These are phyloP conservation scores for Karstenula rhodostoma DNA, from an alignment of 2,329 filamentous ascomycete species.

Conservation along the genomic window DNA sequence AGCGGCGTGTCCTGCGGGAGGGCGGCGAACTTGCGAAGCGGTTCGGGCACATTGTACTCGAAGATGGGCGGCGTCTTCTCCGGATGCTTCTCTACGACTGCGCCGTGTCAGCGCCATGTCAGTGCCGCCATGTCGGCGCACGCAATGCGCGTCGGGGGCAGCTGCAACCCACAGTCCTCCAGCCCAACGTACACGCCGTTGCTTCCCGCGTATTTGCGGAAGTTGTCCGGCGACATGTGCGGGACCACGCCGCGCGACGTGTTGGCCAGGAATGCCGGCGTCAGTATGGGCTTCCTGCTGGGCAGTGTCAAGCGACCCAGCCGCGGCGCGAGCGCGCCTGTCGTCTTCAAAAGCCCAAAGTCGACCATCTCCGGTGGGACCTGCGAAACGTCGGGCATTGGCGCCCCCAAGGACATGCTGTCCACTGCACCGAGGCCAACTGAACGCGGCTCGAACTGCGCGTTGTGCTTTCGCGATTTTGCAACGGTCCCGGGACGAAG, in stretches of 20 bases:
- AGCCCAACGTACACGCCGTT: conserved; percentile 79
- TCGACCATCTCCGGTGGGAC: conserved; percentile 53
- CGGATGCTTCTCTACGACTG: conserved; percentile 70
- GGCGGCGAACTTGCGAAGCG: conserved; percentile 79
- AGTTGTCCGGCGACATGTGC: conserved; percentile 87
- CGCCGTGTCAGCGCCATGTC: conserved; percentile 15
- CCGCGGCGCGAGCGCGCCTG: conserved; percentile 61
- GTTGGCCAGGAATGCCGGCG: conserved; percentile 81
- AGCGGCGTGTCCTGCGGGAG: conserved; percentile 71
- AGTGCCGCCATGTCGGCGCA: conserved; percentile 47
- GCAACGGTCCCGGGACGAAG: background rate
- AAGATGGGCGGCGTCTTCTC: conserved; percentile 61
- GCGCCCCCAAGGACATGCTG: conserved; percentile 21
- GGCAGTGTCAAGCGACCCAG: conserved; percentile 72
- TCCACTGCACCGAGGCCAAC: background rate
- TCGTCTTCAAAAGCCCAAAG: conserved; percentile 54
- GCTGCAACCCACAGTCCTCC: conserved; percentile 82
- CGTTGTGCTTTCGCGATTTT: no score
- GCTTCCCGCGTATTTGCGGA: conserved; percentile 70
- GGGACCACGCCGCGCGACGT: conserved; percentile 86
- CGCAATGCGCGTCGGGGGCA: conserved; percentile 8
- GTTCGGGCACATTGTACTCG: conserved; percentile 55
- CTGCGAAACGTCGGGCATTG: conserved; percentile 28
- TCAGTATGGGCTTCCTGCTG: conserved; percentile 73
- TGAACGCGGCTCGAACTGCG: background rate